These are phyloP conservation scores for Periconia sp. DNA, from an alignment of 2,329 filamentous ascomycete genomes.

Conservation along the genomic window DNA sequence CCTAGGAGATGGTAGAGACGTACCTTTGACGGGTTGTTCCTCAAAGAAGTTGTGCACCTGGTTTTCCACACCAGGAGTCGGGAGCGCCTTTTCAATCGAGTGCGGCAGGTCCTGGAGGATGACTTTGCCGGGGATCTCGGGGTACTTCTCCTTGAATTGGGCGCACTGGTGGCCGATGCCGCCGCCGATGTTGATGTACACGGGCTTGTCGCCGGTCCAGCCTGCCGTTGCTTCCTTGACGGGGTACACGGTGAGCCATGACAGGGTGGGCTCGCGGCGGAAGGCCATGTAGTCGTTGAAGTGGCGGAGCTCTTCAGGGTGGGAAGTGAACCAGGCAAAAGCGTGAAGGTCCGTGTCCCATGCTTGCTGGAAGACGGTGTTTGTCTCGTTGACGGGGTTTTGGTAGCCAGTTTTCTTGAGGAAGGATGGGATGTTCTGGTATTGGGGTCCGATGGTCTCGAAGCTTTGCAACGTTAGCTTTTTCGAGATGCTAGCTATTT, in stretches of 20 bases:
- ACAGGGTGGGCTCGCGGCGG: constrained; percentile 1
- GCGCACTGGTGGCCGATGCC: constrained; percentile 47
- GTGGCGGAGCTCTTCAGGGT: constrained; percentile 9
- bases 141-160: constrained; percentile 38
- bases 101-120: constrained; percentile 50
- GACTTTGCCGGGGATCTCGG: constrained; percentile 40
- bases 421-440: constrained; percentile 10
- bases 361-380: constrained; percentile 14
- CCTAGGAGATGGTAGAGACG: not conserved
- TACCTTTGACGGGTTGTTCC: constrained; percentile 35
- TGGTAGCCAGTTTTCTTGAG: constrained; percentile 8
- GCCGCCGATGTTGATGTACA: constrained; percentile 53
- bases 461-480: constrained; percentile 1
- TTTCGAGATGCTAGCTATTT: too few species aligned
- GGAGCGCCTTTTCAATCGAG: constrained; percentile 31
- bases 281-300: constrained; percentile 19
- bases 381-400: constrained; percentile 6
- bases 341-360: constrained; percentile 4
- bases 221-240: constrained; percentile 1
- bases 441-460: constrained; percentile 1
- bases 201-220: constrained; percentile 24
- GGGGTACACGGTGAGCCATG: constrained; percentile 11
- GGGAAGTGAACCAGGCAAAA: constrained; percentile 9
- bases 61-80: constrained; percentile 36
- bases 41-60: constrained; percentile 34